Percentiles rank a stretch among this genome's conserved stretches.
Evolutionary conservation across 371 early-diverging fungal species (phyloP).

Genomic region (Mortierella sp.): DNA sequence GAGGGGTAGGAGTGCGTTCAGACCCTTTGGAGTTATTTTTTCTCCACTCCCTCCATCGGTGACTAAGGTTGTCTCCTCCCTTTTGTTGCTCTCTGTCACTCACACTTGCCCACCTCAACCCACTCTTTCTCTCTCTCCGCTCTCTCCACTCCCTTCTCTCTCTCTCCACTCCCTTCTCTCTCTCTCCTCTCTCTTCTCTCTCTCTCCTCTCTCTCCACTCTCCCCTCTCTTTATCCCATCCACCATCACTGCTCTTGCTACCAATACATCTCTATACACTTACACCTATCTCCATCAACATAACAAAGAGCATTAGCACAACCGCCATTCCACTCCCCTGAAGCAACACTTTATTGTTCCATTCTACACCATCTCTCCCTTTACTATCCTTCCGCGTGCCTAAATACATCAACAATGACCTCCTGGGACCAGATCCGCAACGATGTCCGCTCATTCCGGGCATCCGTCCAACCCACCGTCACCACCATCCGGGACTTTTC

Average conservation of each 20-base stretch:
- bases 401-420: slow-evolving; percentile 22
- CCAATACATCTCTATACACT: background rate
- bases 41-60: background rate
- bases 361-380: background rate
- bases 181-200: background rate
- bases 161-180: background rate
- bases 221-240: background rate
- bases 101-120: no score
- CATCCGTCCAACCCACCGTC: slow-evolving; percentile 60
- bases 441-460: slow-evolving; percentile 70
- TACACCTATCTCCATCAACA: background rate
- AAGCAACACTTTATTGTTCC: background rate
- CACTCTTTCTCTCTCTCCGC: background rate
- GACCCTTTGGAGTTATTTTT: background rate
- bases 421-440: slow-evolving; percentile 73
- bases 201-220: background rate
- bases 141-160: background rate
- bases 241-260: background rate
- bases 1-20: background rate
- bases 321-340: background rate
- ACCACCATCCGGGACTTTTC: slow-evolving; percentile 69
- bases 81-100: background rate
- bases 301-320: background rate
- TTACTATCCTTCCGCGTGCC: background rate
- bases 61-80: background rate